Conservation (phyloP, 2,329 filamentous ascomycete species). For the Zymoseptoria pseudotritici region DNA sequence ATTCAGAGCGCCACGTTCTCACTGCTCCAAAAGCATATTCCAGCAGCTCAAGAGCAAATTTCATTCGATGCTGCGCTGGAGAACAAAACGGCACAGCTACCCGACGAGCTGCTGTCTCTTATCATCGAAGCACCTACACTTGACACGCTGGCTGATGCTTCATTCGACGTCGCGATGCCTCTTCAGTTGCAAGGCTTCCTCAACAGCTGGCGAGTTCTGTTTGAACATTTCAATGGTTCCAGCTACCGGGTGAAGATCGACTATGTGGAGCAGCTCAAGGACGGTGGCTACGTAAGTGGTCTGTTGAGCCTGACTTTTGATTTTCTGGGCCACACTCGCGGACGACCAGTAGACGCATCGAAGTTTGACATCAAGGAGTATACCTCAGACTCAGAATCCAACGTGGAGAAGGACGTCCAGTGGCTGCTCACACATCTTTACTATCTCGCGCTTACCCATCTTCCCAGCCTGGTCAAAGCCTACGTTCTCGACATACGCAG, state of each 20-base stretch:
- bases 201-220: conserved; percentile 81
- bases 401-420: conserved; percentile 65
- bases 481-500: conserved; percentile 83
- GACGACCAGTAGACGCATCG: conserved; percentile 60
- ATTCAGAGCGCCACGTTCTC: conserved; percentile 76
- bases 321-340: conserved; percentile 70
- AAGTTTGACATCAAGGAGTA: conserved; percentile 65
- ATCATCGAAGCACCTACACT: conserved; percentile 70
- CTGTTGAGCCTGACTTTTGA: conserved; percentile 77
- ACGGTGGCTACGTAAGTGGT: conserved; percentile 58
- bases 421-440: conserved; percentile 82
- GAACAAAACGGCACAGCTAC: conserved; percentile 64
- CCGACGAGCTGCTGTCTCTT: conserved; percentile 77
- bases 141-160: conserved; percentile 57
- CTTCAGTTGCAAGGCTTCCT: conserved; percentile 69
- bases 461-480: conserved; percentile 68
- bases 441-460: conserved; percentile 69
- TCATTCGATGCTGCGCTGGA: conserved; percentile 70
- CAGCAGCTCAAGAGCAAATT: conserved; percentile 68
- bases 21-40: conserved; percentile 73
- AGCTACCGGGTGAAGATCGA: conserved; percentile 73
- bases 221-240: conserved; percentile 61
- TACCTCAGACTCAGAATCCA: conserved; percentile 48
- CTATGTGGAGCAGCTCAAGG: conserved; percentile 72
- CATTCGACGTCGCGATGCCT: conserved; percentile 60